Conservation (phyloP, 495 filamentous ascomycete genomes). For the Aspergillus diversus region DNA sequence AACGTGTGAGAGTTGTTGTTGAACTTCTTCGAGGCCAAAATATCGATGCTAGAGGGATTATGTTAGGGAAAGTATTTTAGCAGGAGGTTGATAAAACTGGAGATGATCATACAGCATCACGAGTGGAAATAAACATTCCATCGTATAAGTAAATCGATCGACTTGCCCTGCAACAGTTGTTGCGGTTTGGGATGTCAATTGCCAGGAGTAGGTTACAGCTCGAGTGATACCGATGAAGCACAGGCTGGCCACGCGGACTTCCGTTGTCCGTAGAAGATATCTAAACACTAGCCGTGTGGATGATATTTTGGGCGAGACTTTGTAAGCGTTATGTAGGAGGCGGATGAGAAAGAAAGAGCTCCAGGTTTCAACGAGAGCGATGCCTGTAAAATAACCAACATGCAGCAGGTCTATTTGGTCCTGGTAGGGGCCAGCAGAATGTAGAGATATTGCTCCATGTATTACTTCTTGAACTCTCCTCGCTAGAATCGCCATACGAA, state of each 20-base stretch:
- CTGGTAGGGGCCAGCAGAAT: conserved; percentile 13
- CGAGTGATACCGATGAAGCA: conserved; percentile 36
- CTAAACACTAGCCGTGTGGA: conserved; percentile 28
- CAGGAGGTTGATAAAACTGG: too few relatives aligned
- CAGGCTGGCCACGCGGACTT: conserved; percentile 39
- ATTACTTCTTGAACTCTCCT: conserved; percentile 25
- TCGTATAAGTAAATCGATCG: conserved; percentile 40
- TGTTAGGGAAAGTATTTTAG: not conserved
- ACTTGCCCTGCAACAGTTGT: conserved; percentile 33
- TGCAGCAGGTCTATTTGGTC: conserved; percentile 35
- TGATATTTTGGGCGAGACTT: conserved; percentile 24
- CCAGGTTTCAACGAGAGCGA: conserved; percentile 37
- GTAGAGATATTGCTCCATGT: not conserved
- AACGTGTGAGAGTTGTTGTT: conserved; percentile 9
- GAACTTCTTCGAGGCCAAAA: conserved; percentile 11
- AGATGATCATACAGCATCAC: conserved; percentile 33
- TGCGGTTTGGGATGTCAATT: conserved; percentile 34
- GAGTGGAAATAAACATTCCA: conserved; percentile 42
- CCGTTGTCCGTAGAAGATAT: conserved; percentile 38
- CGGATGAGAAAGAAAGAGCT: conserved; percentile 38
- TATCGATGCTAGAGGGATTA: conserved; percentile 7
- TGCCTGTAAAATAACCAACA: conserved; percentile 37
- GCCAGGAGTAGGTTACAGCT: conserved; percentile 40
- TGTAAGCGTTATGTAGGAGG: conserved; percentile 24
- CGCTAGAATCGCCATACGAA: conserved; percentile 33